phyloP scores from a whole-genome alignment of 352 stramenopile genomes.

The Globisporangium ultimum region DNA sequence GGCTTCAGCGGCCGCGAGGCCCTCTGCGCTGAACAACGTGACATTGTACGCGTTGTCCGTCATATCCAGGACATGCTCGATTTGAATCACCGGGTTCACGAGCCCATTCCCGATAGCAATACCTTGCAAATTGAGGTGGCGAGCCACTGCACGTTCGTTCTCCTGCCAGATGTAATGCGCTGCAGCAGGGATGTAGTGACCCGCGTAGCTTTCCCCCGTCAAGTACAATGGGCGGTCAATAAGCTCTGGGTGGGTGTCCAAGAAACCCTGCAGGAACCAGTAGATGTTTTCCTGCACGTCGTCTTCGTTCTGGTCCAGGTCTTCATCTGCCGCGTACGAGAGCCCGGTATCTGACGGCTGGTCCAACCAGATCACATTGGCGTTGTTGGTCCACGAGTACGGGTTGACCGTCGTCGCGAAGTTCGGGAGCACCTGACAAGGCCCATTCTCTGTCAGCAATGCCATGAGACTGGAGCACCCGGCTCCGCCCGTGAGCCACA shows the following conservation, averaged over 20 bases:
- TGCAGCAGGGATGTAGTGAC: slow-evolving; percentile 47
- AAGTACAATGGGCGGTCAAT: slow-evolving; percentile 41
- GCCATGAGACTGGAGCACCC: slow-evolving; percentile 30
- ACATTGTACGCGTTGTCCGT: too few relatives aligned
- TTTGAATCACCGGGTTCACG: too few relatives aligned
- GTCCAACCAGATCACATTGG: slow-evolving; percentile 18
- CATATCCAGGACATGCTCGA: too few relatives aligned
- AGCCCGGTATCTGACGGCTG: slow-evolving; percentile 28
- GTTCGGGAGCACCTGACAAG: slow-evolving; percentile 37
- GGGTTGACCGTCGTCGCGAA: slow-evolving; percentile 31
- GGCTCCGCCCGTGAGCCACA: slow-evolving; percentile 54
- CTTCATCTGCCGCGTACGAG: slow-evolving; percentile 26
- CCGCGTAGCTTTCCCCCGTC: slow-evolving; percentile 53
- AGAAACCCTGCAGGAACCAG: slow-evolving; percentile 54
- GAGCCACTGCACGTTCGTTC: neutral
- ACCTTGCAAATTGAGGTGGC: too few relatives aligned
- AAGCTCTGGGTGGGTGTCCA: slow-evolving; percentile 43
- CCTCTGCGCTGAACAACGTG: too few relatives aligned
- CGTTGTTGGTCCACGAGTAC: slow-evolving; percentile 45
- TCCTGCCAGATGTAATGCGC: slow-evolving; percentile 39
- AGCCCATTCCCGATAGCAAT: too few relatives aligned
- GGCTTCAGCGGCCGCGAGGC: too few relatives aligned
- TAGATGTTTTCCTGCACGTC: slow-evolving; percentile 49
- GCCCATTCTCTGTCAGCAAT: slow-evolving; percentile 53
- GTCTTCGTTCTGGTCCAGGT: slow-evolving; percentile 13